A percentile compares a stretch with the other conserved stretches of the same genome.
These are phyloP conservation scores for Yarrowia hollandica DNA, from an alignment of 805 yeast species.

Conservation along the genomic window DNA sequence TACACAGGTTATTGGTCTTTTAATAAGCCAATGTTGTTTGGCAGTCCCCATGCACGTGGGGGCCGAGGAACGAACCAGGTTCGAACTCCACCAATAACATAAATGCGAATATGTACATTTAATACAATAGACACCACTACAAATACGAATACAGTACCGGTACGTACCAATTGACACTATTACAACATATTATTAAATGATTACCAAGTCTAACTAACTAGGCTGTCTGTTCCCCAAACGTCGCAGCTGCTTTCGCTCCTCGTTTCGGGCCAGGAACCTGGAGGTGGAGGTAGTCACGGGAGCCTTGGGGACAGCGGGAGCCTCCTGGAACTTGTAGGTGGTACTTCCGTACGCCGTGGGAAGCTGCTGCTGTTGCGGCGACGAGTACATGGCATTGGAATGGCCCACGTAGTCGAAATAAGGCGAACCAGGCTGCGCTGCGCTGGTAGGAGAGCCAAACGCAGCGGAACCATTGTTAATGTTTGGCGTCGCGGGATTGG, in stretches of 20 bases:
- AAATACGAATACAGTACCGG: too few species aligned
- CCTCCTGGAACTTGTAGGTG: conserved; percentile 20
- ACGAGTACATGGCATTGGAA: conserved; percentile 12
- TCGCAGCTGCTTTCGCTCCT: conserved; percentile 25
- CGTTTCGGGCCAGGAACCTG: conserved; percentile 27
- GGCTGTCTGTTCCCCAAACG: conserved; percentile 26
- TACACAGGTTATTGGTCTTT: too few species aligned
- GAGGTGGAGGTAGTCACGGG: conserved; percentile 27
- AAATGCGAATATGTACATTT: too few species aligned
- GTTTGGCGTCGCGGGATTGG: conserved; percentile 13
- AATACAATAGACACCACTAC: background rate
- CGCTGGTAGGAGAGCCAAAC: conserved; percentile 16
- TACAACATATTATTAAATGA: conserved; percentile 16
- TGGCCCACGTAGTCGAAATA: conserved; percentile 25
- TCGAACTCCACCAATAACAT: too few species aligned
- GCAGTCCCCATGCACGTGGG: too few species aligned
- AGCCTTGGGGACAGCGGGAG: conserved; percentile 22
- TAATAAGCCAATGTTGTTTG: too few species aligned
- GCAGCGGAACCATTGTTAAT: background rate
- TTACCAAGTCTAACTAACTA: conserved; percentile 5
- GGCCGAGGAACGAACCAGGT: too few species aligned
- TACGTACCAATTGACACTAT: background rate
- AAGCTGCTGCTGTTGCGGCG: conserved; percentile 21
- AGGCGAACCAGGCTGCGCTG: conserved; percentile 20
- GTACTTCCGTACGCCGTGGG: conserved; percentile 18